phyloP scores from a whole-genome alignment of 352 stramenopile genomes.

The Phytophthora boehmeriae region DNA sequence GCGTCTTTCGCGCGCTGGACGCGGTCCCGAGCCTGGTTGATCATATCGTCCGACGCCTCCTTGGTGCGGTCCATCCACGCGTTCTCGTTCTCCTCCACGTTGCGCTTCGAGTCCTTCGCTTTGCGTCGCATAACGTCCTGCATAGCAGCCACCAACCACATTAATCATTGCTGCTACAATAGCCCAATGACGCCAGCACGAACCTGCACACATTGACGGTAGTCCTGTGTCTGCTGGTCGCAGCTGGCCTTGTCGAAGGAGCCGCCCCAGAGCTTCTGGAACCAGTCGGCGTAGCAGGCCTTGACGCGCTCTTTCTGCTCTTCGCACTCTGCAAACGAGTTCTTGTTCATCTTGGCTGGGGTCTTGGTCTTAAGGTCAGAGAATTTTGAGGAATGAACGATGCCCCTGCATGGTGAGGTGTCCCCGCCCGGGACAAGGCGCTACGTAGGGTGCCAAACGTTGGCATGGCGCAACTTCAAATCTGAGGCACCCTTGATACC shows the following conservation, averaged over 20 bases:
- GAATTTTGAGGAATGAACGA: slow-evolving; percentile 34
- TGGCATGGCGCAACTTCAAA: not conserved
- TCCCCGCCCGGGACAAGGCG: no score
- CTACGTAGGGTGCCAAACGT: not conserved
- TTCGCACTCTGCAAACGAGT: slow-evolving; percentile 65
- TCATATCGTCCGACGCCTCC: slow-evolving; percentile 37
- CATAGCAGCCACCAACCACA: not conserved
- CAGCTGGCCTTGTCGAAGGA: slow-evolving; percentile 65
- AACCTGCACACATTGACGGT: slow-evolving; percentile 74
- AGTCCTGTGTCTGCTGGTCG: slow-evolving; percentile 76
- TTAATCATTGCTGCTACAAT: not conserved
- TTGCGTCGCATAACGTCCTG: slow-evolving; percentile 57
- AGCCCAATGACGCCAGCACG: not conserved
- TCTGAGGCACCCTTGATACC: not conserved
- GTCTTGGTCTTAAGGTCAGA: slow-evolving; percentile 13
- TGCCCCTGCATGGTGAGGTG: not conserved
- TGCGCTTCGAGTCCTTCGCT: slow-evolving; percentile 28
- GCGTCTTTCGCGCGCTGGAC: slow-evolving; percentile 14
- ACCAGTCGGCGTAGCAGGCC: slow-evolving; percentile 84
- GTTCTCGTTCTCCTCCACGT: slow-evolving; percentile 23
- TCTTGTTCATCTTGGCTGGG: slow-evolving; percentile 40
- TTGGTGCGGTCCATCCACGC: slow-evolving; percentile 67
- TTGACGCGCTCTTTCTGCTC: slow-evolving; percentile 83
- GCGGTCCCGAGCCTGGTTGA: slow-evolving; percentile 30
- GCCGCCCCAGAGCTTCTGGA: slow-evolving; percentile 74